These are phyloP conservation scores for Holtermanniella nyarrowii DNA, from an alignment of 768 basidiomycete species.

Conservation along the genomic window DNA sequence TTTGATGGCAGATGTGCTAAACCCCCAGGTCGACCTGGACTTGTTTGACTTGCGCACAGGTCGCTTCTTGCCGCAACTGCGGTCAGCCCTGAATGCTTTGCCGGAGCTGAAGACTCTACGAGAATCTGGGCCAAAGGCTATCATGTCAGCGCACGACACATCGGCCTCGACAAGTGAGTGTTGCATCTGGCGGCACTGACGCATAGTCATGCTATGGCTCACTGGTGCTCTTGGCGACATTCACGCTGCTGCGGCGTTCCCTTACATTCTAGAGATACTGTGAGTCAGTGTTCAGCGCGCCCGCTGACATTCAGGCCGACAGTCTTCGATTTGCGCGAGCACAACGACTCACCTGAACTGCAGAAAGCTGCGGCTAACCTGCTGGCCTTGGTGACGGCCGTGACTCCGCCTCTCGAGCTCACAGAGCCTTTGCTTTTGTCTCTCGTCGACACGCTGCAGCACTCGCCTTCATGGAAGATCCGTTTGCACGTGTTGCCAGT, in stretches of 20 bases:
- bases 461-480: slow-evolving; percentile 84
- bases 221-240: slow-evolving; percentile 66
- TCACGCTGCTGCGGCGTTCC: slow-evolving; percentile 64
- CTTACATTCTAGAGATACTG: slow-evolving; percentile 68
- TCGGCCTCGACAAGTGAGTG: slow-evolving; percentile 67
- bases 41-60: slow-evolving; percentile 63
- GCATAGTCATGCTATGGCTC: slow-evolving; percentile 65
- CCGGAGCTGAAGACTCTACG: slow-evolving; percentile 64
- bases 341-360: slow-evolving; percentile 69
- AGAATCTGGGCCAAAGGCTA: slow-evolving; percentile 73
- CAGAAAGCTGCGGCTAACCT: slow-evolving; percentile 71
- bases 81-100: slow-evolving; percentile 52
- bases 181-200: slow-evolving; percentile 3
- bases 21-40: slow-evolving; percentile 51
- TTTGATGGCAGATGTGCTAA: slow-evolving; percentile 56
- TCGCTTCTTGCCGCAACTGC: slow-evolving; percentile 54
- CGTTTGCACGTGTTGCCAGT: slow-evolving; percentile 78
- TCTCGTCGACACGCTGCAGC: slow-evolving; percentile 69
- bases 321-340: slow-evolving; percentile 78
- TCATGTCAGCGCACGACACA: slow-evolving; percentile 83
- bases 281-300: slow-evolving; percentile 42
- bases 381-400: slow-evolving; percentile 68
- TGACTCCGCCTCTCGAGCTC: slow-evolving; percentile 60
- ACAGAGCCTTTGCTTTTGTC: slow-evolving; percentile 59
- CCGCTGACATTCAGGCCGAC: slow-evolving; percentile 58